Evolutionary conservation across 345 rosid species (phyloP), one percentile per base, ranked within the genome.

Genomic region (Salix viminalis): DNA sequence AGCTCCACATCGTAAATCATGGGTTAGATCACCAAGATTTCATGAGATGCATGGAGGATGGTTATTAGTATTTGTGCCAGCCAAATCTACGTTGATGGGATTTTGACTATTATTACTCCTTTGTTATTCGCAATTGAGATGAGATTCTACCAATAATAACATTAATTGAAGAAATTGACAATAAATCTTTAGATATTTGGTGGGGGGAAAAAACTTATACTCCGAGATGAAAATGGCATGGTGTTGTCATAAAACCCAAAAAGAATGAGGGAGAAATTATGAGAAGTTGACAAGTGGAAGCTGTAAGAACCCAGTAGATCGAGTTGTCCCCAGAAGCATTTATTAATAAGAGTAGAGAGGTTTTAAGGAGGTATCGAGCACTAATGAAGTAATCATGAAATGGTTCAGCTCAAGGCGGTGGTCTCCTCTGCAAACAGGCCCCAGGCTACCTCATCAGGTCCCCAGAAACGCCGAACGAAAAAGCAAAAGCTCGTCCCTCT

Each of bases 321-420:
- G n/a, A 2, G 2, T 39, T 8, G 37, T 1, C 37, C 36, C 23
- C 62, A 50, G 48, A 21, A 70, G 67, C 86, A 77, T 81, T 83
- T 81, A 83, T 71, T 83, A 81, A 74, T 73, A 72, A 83, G 83
- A 77, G 87, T 42, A 56, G 16, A 28, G 32, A 41, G 6, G 76
- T 64, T 73, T 36, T 21, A 69, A 36, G 84, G 70, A 83, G 81
- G 70, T 58, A 75, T 76, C 74, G 52, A 30, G 65, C 89, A 83
- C 69, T 84, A 78, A 87, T 81, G 89, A 79, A 73, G 84, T 84
- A 83, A 87, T 83, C 83, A 85, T 85, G 82, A 39, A 50, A 5
- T 61, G 44, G 78, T 67, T 74, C 71, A 41, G 18, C n/a, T 11
- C 77, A 34, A 18, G 46, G 50, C 72, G 69, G 78, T 48, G 78